Evolutionary conservation across 2,329 filamentous ascomycete genomes (phyloP).

Genomic region (Beauveria caledonica): DNA sequence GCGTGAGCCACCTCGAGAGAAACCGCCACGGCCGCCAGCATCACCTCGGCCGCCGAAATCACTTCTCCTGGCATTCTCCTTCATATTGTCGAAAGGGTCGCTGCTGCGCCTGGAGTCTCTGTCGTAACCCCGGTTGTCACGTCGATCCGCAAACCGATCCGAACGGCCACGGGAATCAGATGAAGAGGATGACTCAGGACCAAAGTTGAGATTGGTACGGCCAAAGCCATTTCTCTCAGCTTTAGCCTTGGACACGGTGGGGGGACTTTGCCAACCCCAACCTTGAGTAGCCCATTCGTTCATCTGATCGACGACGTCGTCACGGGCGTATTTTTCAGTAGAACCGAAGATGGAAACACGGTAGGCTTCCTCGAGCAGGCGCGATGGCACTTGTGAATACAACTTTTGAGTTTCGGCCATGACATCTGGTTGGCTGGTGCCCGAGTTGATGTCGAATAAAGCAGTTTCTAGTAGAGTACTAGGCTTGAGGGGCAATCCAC

Average conservation of each 20-base stretch:
- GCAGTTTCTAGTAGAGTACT: slow-evolving; percentile 45
- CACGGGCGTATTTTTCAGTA: slow-evolving; percentile 32
- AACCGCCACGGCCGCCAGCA: background rate
- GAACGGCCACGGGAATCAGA: slow-evolving; percentile 7
- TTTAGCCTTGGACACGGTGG: slow-evolving; percentile 25
- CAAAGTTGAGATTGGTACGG: slow-evolving; percentile 28
- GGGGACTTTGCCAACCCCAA: slow-evolving; percentile 44
- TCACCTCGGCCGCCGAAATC: slow-evolving; percentile 6
- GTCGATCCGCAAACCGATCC: slow-evolving; percentile 10
- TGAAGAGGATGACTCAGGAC: slow-evolving; percentile 5
- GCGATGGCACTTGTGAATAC: slow-evolving; percentile 31
- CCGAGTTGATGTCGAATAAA: slow-evolving; percentile 21
- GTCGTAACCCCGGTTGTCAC: background rate
- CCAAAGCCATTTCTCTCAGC: slow-evolving; percentile 25
- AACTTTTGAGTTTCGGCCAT: slow-evolving; percentile 18
- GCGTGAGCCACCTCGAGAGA: background rate
- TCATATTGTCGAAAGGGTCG: slow-evolving; percentile 18
- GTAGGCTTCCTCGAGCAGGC: slow-evolving; percentile 38
- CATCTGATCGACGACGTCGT: slow-evolving; percentile 37
- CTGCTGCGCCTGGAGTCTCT: background rate
- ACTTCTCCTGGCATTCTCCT: slow-evolving; percentile 10
- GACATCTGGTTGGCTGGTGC: background rate
- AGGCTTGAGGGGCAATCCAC: slow-evolving; percentile 51
- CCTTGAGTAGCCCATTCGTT: slow-evolving; percentile 44
- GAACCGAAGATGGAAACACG: slow-evolving; percentile 45